Conservation (phyloP, 169 alveolate genomes). For the Perkinsus olseni region DNA sequence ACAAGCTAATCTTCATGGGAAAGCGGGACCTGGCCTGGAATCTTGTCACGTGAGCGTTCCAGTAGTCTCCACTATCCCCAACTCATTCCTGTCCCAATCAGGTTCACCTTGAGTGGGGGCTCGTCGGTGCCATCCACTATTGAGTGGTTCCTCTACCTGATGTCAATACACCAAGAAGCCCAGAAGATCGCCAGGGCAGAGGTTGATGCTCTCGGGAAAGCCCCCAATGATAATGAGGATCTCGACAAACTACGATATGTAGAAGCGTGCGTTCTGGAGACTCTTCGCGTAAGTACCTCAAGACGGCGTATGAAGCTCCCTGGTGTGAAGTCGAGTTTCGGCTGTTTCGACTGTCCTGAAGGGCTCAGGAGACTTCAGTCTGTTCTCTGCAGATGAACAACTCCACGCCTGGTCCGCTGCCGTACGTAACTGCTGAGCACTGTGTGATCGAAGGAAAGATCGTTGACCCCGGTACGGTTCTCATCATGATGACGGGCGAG, state of each 20-base stretch:
- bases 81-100: neutral
- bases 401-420: neutral
- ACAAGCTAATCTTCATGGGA: neutral
- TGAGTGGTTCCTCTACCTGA: neutral
- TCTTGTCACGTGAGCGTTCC: neutral
- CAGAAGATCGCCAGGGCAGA: neutral
- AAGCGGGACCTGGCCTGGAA: neutral
- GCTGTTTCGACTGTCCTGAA: too few relatives aligned
- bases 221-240: neutral
- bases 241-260: neutral
- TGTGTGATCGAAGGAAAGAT: neutral
- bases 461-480: neutral
- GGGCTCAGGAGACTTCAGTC: too few relatives aligned
- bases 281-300: neutral
- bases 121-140: neutral
- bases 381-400: neutral
- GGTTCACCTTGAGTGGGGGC: neutral
- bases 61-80: neutral
- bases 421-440: neutral
- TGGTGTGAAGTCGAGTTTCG: too few relatives aligned
- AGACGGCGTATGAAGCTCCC: too few relatives aligned
- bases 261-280: neutral
- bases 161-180: neutral
- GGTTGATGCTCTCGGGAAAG: neutral
- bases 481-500: neutral